These are phyloP conservation scores for Darksidea phi DNA, from an alignment of 495 filamentous ascomycete species.

Conservation along the genomic window DNA sequence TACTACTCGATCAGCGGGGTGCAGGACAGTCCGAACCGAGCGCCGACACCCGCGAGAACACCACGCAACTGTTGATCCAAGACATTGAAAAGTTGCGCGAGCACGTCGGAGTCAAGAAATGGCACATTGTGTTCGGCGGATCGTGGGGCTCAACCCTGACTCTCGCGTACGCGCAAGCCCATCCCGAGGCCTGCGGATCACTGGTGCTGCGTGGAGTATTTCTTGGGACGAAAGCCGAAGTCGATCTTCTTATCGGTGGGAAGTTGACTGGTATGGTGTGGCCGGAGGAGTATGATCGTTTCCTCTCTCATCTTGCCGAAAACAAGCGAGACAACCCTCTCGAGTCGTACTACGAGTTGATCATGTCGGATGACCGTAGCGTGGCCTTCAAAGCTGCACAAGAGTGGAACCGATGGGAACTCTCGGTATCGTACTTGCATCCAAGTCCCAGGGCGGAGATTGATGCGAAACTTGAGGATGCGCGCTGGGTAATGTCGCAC, in stretches of 20 bases:
- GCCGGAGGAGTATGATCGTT: constrained; percentile 47
- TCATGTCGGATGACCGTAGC: constrained; percentile 38
- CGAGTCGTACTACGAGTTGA: constrained; percentile 42
- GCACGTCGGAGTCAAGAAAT: constrained; percentile 48
- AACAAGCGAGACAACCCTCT: constrained; percentile 41
- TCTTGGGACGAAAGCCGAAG: constrained; percentile 39
- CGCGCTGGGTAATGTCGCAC: constrained; percentile 44
- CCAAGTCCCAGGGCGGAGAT: not conserved
- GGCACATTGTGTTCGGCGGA: constrained; percentile 52
- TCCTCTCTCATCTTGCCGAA: constrained; percentile 39
- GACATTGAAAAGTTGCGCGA: constrained; percentile 48
- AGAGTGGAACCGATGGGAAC: constrained; percentile 46
- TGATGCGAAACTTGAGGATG: constrained; percentile 32
- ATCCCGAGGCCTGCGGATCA: constrained; percentile 43
- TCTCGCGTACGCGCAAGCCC: constrained; percentile 46
- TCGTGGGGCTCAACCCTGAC: constrained; percentile 51
- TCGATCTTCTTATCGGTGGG: constrained; percentile 36
- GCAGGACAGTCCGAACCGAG: constrained; percentile 46
- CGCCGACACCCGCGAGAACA: constrained; percentile 48
- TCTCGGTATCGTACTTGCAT: constrained; percentile 17
- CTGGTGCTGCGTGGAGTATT: constrained; percentile 49
- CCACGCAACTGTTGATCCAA: constrained; percentile 45
- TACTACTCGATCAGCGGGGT: constrained; percentile 53
- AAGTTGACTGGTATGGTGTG: constrained; percentile 39
- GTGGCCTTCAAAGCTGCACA: constrained; percentile 13